Base-by-base conservation (phyloP, 768 basidiomycete genomes). In the Sistotremastrum niveocremeum region DNA sequence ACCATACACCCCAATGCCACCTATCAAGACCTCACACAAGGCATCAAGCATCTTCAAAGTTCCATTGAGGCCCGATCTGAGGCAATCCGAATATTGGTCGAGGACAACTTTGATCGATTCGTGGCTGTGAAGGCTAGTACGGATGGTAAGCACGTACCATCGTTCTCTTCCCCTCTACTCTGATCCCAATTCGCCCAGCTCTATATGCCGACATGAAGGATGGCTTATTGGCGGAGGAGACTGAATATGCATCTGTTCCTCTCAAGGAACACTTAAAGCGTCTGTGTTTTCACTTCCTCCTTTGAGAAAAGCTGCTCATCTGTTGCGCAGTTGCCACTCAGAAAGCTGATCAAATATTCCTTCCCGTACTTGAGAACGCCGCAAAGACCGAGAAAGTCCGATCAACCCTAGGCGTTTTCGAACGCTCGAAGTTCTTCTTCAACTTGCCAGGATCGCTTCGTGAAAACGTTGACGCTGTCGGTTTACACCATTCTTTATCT, bases 91-190 rank as follows among this genome's bases (percentile, higher is more conserved):
- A 77, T 93, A 20, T 72, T 99, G 33, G 95, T 99, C 7, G 93
- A 97, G 60, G 90, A 97, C 55, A 95, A 98, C 62, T 97, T 98
- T 62, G 93, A 98, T 64, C 74, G 90, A 8, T 99, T 98, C 56
- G 94, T 98, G 11, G 86, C 88, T 3, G 94, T 99, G 46, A 99
- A 99, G 57, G 87, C 88, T 6, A 86, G 85, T 6, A 94, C 87
- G n/a, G 93, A 94, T 63, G 84, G 93, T 91, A 61, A 45, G 57
- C 54, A 43, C 37, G 11, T 34, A 8, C 35, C 44, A 41, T 34
- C 11, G 43, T 37, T 6, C 29, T 40, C 5, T 11, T 1, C 6
- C 11, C 33, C 7, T 4, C 39, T 42, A 34, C 33, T 1, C n/a
- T 44, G 29, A 38, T 41, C 46, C 34, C 40, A 20, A n/a, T 36